Base-by-base conservation (phyloP, 148 eudicot genomes). In the Fagopyrum esculentum region DNA sequence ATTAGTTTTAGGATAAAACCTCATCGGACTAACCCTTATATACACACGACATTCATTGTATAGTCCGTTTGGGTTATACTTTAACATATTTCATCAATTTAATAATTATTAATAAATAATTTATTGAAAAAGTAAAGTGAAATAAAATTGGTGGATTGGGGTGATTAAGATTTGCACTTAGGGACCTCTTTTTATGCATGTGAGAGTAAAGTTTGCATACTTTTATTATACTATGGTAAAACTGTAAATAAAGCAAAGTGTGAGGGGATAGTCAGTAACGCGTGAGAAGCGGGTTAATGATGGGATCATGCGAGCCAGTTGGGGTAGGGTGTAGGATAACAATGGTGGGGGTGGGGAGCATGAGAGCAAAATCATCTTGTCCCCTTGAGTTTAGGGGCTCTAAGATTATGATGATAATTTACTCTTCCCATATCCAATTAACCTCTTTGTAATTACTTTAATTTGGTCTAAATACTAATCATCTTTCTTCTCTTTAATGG, bases 201-300 rank as follows among this genome's bases (percentile, higher is more conserved):
- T 10, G 19, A 15, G 49, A 29, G 55, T 4, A 35, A 40, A 22
- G 26, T 45, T 35, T 63, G 12, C 44, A 63, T 29, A 30, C 45
- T 40, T 12, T 40, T 15, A 2, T 19, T 22, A 60, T 43, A 66
- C 17, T 43, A 56, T 78, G 79, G 81, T 81, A 75, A 78, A 72
- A 55, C 46, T 11, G 74, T 72, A 61, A 75, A 71, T 60, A 22
- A 66, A 35, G 50, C 2, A 69, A 71, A 3, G 44, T 12, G 47
- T 10, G 44, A 6, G 76, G 47, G 55, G 15, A 47, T 11, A 13
- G 12, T 48, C 12, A 50, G 3, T 9, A 43, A 72, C 50, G 68
- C 76, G 84, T 75, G 78, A 70, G 84, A 72, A 72, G 73, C 47
- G 79, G 22, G 77, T 56, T 72, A 81, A 81, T 81, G 81, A 81